Conservation (phyloP, 495 filamentous ascomycete genomes). For the Astrothelium subdiscretum region DNA sequence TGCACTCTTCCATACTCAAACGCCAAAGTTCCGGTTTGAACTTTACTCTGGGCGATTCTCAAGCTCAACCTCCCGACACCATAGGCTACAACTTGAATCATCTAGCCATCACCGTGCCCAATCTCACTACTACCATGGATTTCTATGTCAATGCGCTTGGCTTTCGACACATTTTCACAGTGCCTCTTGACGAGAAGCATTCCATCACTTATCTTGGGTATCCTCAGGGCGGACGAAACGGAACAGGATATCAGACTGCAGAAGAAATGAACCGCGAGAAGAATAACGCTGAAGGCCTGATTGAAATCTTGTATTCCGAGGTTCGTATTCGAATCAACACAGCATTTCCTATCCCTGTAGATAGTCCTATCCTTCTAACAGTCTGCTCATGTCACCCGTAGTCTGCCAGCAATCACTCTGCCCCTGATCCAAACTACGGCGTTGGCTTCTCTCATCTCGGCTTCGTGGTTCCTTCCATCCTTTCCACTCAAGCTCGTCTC, state of each 20-base stretch:
- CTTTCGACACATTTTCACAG: conserved; percentile 37
- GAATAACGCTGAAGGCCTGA: conserved; percentile 24
- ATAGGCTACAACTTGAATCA: conserved; percentile 37
- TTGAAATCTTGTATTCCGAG: conserved; percentile 23
- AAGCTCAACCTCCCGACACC: conserved; percentile 21
- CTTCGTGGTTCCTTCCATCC: conserved; percentile 21
- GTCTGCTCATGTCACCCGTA: background rate
- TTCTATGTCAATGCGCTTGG: conserved; percentile 39
- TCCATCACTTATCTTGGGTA: conserved; percentile 25
- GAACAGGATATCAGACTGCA: conserved; percentile 26
- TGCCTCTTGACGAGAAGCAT: conserved; percentile 17
- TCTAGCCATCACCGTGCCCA: conserved; percentile 31
- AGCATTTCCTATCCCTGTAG: background rate
- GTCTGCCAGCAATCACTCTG: conserved; percentile 4
- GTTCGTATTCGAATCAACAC: background rate
- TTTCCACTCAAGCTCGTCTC: conserved; percentile 16
- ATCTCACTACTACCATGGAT: conserved; percentile 29
- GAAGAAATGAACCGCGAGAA: conserved; percentile 22
- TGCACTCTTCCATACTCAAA: background rate
- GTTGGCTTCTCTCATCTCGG: conserved; percentile 23
- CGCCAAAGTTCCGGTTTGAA: background rate
- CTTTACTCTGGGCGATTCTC: conserved; percentile 3
- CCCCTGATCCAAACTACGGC: background rate
- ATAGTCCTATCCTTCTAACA: conserved; percentile 2
- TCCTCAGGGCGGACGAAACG: conserved; percentile 25